Base-by-base conservation (phyloP, 192 early-diverging fungal species). In the Coemansia sp. region DNA sequence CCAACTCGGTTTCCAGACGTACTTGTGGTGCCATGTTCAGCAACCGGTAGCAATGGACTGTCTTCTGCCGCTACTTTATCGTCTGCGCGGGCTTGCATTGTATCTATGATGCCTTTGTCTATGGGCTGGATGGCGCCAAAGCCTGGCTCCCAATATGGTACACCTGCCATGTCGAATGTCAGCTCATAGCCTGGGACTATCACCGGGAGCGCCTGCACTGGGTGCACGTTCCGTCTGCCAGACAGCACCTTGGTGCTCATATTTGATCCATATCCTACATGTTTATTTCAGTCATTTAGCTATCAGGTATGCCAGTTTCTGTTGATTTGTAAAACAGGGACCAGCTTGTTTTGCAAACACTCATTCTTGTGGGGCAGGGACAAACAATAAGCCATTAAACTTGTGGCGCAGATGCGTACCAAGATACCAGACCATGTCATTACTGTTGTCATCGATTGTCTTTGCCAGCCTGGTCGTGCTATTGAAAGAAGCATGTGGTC, bases 211-310 rank as follows among this genome's bases (percentile, higher is more conserved):
- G 73, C 68, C 47, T 72, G 53, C 39, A 56, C 56, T 9, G 79
- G 79, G 21, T 66, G 65, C 61, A 81, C 79, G 52, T 75, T 58
- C 11, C 79, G 79, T 47, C 79, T 59, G 24, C 73, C 79, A 10
- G 79, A 72, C 22, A 81, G 61, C n/a, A 81, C 73, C 39, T 69
- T 72, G 63, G 63, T 63, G 64, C 64, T 73, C 79, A 81, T 81
- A 24, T 81, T 80, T 10, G 77, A 67, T 6, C 77, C 77, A 29
- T 80, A 80, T 0, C 75, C 75, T 77, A 77, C 19, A 57, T 19
- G 15, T 19, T 21, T 8, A n/a, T 49, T 15, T 15, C 4, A 49
- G 19, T 21, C 15, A 19, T 45, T 45, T n/a, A 45, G 15, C 15
- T 45, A 45, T 45, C 14, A 35, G 32, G 0, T 8, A 35, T 8